phyloP scores from a whole-genome alignment of 2,329 filamentous ascomycete genomes.

The Geosmithia putterillii region DNA sequence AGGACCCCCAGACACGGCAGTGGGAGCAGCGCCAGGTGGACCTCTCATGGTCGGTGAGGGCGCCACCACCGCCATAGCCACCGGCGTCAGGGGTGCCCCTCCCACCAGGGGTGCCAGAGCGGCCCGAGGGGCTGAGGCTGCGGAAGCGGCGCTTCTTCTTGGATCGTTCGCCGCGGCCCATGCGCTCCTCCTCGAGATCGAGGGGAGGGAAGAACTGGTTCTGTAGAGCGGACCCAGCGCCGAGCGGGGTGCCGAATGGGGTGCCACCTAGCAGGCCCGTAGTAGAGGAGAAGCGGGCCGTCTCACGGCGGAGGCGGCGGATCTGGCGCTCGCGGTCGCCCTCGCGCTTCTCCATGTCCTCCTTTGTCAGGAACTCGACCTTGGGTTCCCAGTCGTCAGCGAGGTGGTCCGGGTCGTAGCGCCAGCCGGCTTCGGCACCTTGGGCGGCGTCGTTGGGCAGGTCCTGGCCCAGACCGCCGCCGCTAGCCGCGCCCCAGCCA shows the following conservation, averaged over 20 bases:
- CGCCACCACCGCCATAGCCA: slow-evolving; percentile 57
- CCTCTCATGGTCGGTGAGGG: slow-evolving; percentile 67
- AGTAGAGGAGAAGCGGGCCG: slow-evolving; percentile 80
- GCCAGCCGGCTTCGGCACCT: slow-evolving; percentile 77
- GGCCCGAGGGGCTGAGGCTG: slow-evolving; percentile 70
- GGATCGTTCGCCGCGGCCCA: slow-evolving; percentile 82
- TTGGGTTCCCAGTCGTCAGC: slow-evolving; percentile 77
- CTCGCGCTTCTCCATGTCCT: slow-evolving; percentile 96
- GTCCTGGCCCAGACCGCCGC: slow-evolving; percentile 45
- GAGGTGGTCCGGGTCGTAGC: slow-evolving; percentile 85
- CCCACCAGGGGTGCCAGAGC: slow-evolving; percentile 48
- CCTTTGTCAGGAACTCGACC: slow-evolving; percentile 72
- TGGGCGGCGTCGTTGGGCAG: slow-evolving; percentile 84
- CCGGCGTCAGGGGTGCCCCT: slow-evolving; percentile 73
- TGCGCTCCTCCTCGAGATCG: slow-evolving; percentile 60
- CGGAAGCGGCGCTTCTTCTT: slow-evolving; percentile 93
- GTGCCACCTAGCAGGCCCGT: slow-evolving; percentile 69
- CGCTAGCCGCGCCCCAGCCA: too few species aligned
- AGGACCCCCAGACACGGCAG: slow-evolving; percentile 76
- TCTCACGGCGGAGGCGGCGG: slow-evolving; percentile 75
- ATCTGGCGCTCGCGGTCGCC: slow-evolving; percentile 89
- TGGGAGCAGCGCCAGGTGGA: slow-evolving; percentile 78
- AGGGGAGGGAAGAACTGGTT: neutral
- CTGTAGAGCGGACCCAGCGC: too few species aligned
- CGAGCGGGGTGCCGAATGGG: slow-evolving; percentile 44